Evolutionary conservation across 2,329 filamentous ascomycete species (phyloP).

Genomic region (Aspergillus fischeri): DNA sequence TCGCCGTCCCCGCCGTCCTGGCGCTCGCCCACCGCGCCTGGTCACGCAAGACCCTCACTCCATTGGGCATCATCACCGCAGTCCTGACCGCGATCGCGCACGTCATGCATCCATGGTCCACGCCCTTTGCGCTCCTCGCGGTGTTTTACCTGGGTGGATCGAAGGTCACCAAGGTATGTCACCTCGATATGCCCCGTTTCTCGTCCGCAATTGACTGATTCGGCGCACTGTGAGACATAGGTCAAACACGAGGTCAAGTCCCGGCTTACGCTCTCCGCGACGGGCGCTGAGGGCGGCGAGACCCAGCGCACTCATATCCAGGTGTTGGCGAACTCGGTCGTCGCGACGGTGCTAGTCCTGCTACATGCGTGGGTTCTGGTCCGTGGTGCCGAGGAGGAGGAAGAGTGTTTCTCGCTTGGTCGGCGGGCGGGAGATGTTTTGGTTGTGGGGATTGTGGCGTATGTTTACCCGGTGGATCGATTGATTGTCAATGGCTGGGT

Average conservation of each 20-base stretch:
- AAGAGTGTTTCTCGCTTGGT: conserved; percentile 38
- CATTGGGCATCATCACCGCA: conserved; percentile 68
- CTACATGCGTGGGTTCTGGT: conserved; percentile 46
- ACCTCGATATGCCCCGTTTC: not conserved
- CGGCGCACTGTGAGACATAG: conserved; percentile 37
- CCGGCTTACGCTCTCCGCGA: conserved; percentile 70
- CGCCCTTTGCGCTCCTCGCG: conserved; percentile 79
- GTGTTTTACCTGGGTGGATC: conserved; percentile 87
- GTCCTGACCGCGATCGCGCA: conserved; percentile 71
- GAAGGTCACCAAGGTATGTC: conserved; percentile 68
- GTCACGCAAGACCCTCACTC: conserved; percentile 73
- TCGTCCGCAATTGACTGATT: not conserved
- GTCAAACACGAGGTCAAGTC: conserved; percentile 86
- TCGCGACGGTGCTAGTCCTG: conserved; percentile 64
- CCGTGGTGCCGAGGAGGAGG: conserved; percentile 5
- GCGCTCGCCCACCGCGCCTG: conserved; percentile 64
- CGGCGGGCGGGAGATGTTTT: conserved; percentile 32
- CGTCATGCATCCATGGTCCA: conserved; percentile 85
- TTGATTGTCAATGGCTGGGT: too few species aligned
- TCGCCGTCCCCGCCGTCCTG: conserved; percentile 47
- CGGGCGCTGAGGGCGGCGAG: conserved; percentile 69
- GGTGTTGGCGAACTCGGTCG: conserved; percentile 82
- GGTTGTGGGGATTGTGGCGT: conserved; percentile 40
- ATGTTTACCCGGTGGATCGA: conserved; percentile 10
- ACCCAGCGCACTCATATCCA: conserved; percentile 80